Base-by-base conservation (phyloP, 148 eudicot species). In the Cornus suecica region DNA sequence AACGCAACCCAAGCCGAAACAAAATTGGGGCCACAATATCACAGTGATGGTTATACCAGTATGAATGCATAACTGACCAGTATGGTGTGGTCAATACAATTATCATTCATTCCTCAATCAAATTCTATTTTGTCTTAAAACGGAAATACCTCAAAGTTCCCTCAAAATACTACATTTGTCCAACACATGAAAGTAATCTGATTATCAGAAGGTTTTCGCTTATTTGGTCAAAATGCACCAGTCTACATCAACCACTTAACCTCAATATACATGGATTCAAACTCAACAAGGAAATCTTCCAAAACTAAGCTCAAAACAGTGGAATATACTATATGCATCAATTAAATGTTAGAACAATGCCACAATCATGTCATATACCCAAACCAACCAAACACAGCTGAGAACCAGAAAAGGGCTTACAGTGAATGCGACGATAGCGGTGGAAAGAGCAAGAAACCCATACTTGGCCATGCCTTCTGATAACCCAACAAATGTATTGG, bases 381-480 rank as follows among this genome's bases (percentile, higher is more conserved):
- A 58, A 18, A 77, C 80, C 30, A 32, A 68, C 20, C 8, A 54
- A 26, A 70, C 64, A 54, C 64, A 54, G 16, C 37, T 20, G 27
- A 66, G 72, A 22, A 30, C 73, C 14, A 77, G 60, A 30, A 65
- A 82, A 80, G 67, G 76, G 86, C 99, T 95, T 92, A 95, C 99
- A 74, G 93, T 76, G 82, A 95, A 95, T 28, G 94, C 93, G 65
- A 95, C 99, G 26, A 95, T 90, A 77, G 98, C 88, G 75, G 83
- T 77, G 34, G 99, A 95, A 80, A 95, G 94, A 77, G 99, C 99
- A 71, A 93, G 92, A 77, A 95, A 93, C 25, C 97, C 99, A 82
- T 92, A 95, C 88, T 91, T 93, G 64, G 99, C 98, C 99, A 95
- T 88, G 81, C 98, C 97, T 77, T 95, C 98, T 22, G 98, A 95